phyloP scores from a whole-genome alignment of 495 filamentous ascomycete species.

The Aspergillus ostianus region DNA sequence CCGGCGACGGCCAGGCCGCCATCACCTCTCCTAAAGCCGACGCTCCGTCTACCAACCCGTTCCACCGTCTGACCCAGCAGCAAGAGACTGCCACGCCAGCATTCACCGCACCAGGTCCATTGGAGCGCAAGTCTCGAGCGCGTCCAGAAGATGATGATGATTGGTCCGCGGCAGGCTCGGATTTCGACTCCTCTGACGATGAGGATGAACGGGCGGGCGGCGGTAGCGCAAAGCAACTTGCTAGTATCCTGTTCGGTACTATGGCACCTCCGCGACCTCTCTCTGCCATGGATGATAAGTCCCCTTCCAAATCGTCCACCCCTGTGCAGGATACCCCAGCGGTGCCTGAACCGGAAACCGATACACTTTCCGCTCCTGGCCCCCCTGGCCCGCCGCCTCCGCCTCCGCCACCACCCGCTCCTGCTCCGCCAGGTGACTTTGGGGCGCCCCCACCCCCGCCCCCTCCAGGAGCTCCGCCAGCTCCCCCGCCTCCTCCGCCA shows the following conservation, averaged over 20 bases:
- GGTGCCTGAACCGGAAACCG: slow-evolving; percentile 9
- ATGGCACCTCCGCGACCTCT: slow-evolving; percentile 93
- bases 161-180: slow-evolving; percentile 82
- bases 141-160: slow-evolving; percentile 79
- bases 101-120: slow-evolving; percentile 36
- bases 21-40: slow-evolving; percentile 40
- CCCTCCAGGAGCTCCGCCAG: slow-evolving; percentile 37
- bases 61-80: slow-evolving; percentile 78
- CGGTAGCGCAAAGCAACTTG: slow-evolving; percentile 83
- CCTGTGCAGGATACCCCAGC: slow-evolving; percentile 36
- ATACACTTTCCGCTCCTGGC: slow-evolving; percentile 17
- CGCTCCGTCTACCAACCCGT: slow-evolving; percentile 82
- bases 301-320: slow-evolving; percentile 40
- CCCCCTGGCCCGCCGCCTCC: slow-evolving; percentile 29
- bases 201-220: slow-evolving; percentile 73
- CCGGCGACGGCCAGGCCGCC: slow-evolving; percentile 23
- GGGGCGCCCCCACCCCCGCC: slow-evolving; percentile 40
- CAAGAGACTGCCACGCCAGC: slow-evolving; percentile 36
- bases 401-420: slow-evolving; percentile 32
- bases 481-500: slow-evolving; percentile 26
- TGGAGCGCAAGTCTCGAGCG: slow-evolving; percentile 50
- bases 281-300: slow-evolving; percentile 74
- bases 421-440: slow-evolving; percentile 27
- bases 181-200: slow-evolving; percentile 66
- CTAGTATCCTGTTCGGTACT: slow-evolving; percentile 91